Evolutionary conservation across 2,329 filamentous ascomycete species (phyloP), one percentile per base, ranked within the genome.

Genomic region (Aspergillus jensenii): DNA sequence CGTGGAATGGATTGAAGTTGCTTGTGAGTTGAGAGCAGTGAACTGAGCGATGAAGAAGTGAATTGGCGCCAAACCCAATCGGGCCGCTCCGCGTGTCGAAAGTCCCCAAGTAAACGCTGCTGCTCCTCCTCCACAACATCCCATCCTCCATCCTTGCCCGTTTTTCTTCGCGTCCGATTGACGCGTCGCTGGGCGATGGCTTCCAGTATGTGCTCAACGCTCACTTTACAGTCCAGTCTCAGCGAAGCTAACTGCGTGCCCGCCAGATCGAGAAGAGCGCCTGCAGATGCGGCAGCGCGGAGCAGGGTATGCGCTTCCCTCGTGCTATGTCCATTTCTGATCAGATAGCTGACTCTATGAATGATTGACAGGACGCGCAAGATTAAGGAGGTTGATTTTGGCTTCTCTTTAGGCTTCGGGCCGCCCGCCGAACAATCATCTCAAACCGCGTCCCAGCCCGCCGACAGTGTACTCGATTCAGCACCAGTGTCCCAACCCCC

Each of bases 261-360:
- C 60, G 49, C 57, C 62, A 81, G 80, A 78, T 70, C 79, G 81
- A 71, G 76, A 81, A 67, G 81, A 84, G 74, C 80, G 81, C 67
- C 78, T 78, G 67, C 79, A 80, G 68, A 82, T 83, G 79, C 82
- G 82, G 71, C 79, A 82, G 71, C 82, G 82, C 67, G 82, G 82
- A 70, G 81, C 82, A 68, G 82, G 78, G 81, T 84, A 79, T 68
- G 79, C 72, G 67, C 64, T 31, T 9, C 56, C 46, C 58, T 44
- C 49, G 17, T 23, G 15, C n/a, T 7, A 39, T 64, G 66, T 65
- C 67, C 65, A 64, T 65, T 67, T 64, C 65, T 21, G 25, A 14
- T 57, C 23, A 50, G 55, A 27, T 7, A 14, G 3, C 50, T 58
- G 21, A 58, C 19, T 3, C 15, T n/a, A 12, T 14, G 17, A 48